Percentiles rank a stretch among this genome's conserved stretches.
phyloP scores from a whole-genome alignment of 495 filamentous ascomycete genomes.

The Aspergillus bertholletiae region DNA sequence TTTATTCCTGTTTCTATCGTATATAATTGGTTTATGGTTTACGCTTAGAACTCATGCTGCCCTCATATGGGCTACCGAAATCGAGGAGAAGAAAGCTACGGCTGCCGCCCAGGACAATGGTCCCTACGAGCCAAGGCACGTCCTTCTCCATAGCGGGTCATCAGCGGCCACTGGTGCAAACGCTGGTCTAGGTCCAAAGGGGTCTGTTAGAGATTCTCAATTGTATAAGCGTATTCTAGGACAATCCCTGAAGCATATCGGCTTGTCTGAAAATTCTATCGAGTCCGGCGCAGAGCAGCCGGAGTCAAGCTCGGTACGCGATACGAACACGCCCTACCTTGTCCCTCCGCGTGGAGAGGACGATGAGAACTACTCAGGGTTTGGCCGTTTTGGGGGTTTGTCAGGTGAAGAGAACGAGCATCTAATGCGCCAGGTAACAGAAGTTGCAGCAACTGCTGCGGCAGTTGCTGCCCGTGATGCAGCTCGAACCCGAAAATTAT shows the following conservation, averaged over 20 bases:
- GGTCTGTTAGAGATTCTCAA: conserved; percentile 72
- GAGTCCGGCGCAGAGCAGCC: conserved; percentile 41
- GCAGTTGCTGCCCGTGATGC: conserved; percentile 82
- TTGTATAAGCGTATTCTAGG: conserved; percentile 92
- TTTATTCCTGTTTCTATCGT: conserved; percentile 82
- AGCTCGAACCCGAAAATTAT: conserved; percentile 48
- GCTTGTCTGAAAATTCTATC: conserved; percentile 51
- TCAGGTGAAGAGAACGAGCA: conserved; percentile 74
- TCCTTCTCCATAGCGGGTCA: conserved; percentile 25
- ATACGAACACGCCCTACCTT: conserved; percentile 52
- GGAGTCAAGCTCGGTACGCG: conserved; percentile 17
- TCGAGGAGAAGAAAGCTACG: conserved; percentile 76
- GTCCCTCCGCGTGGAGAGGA: conserved; percentile 55
- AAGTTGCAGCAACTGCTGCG: conserved; percentile 89
- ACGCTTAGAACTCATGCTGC: conserved; percentile 95
- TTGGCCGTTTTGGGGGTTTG: conserved; percentile 52
- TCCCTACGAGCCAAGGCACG: conserved; percentile 39
- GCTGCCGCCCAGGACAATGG: conserved; percentile 35
- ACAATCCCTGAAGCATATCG: conserved; percentile 79
- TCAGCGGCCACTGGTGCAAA: conserved; percentile 27
- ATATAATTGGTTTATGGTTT: conserved; percentile 93
- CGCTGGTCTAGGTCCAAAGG: conserved; percentile 17
- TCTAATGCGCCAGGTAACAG: conserved; percentile 77
- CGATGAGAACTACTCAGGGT: conserved; percentile 16
- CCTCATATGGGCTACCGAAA: conserved; percentile 89